These are phyloP conservation scores for Castanea mollissima DNA, from an alignment of 306 rosid genomes.

Conservation along the genomic window DNA sequence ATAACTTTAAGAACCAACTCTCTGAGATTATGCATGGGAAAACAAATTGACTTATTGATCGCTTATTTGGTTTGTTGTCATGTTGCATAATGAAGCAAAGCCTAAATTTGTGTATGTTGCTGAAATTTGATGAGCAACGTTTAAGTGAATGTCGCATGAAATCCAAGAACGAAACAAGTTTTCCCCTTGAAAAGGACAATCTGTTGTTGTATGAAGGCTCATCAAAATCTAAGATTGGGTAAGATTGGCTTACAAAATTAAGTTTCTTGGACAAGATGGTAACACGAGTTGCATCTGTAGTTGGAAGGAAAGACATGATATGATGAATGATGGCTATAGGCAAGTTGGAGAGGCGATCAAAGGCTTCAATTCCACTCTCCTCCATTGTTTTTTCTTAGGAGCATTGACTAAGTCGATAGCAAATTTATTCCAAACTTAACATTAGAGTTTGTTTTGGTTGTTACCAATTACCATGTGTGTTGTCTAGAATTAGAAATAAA, in stretches of 20 bases:
- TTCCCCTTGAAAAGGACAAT: neutral
- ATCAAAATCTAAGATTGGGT: constrained; percentile 3
- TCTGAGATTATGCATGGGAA: neutral
- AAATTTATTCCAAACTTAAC: too few species aligned
- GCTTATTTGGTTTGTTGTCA: neutral
- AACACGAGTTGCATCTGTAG: neutral
- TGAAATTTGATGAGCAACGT: neutral
- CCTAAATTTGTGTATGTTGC: neutral
- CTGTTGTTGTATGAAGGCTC: too few species aligned
- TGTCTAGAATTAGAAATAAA: too few species aligned
- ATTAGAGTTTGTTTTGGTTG: too few species aligned
- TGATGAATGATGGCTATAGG: neutral
- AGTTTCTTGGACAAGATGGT: neutral
- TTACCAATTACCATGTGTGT: too few species aligned
- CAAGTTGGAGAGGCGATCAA: neutral
- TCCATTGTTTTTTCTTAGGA: neutral
- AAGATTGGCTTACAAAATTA: neutral
- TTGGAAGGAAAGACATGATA: constrained; percentile 8
- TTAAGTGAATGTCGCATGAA: neutral
- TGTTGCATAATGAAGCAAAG: neutral
- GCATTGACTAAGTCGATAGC: too few species aligned
- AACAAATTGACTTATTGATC: neutral
- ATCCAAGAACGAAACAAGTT: neutral
- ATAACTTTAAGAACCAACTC: neutral
- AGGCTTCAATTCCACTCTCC: too few species aligned